Conservation (phyloP, 768 basidiomycete species). For the Tricholoma furcatifolium region DNA sequence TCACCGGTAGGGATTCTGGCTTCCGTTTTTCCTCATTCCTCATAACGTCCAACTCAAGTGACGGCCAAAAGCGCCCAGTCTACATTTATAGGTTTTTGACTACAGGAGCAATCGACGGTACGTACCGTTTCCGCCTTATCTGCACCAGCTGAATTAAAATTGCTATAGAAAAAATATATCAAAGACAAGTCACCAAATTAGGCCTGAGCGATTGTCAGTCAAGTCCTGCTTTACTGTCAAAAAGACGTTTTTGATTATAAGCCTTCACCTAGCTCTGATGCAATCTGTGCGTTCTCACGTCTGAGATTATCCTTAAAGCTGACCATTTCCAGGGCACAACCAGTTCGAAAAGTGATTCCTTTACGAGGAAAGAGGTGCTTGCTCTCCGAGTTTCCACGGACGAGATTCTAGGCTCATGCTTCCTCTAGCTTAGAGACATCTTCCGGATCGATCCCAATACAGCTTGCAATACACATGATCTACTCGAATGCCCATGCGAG, state of each 20-base stretch:
- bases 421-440: constrained; percentile 78
- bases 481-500: constrained; percentile 78
- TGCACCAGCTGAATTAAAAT: constrained; percentile 2
- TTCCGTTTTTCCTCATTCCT: constrained; percentile 4
- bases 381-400: background rate
- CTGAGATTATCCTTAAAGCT: background rate
- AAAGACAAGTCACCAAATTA: constrained; percentile 92
- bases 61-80: constrained; percentile 91
- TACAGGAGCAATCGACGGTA: constrained; percentile 87
- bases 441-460: constrained; percentile 84
- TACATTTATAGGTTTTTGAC: constrained; percentile 89
- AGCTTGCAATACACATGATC: constrained; percentile 88
- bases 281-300: constrained; percentile 47
- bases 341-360: constrained; percentile 76
- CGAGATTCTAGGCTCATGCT: background rate
- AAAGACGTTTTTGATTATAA: background rate
- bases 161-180: constrained; percentile 79
- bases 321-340: constrained; percentile 27
- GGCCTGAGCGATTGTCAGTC: constrained; percentile 82
- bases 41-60: constrained; percentile 43
- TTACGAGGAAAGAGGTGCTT: constrained; percentile 81
- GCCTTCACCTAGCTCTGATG: constrained; percentile 55
- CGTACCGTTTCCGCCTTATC: background rate
- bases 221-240: constrained; percentile 23
- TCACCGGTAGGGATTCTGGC: constrained; percentile 59